Evolutionary conservation across 441 rosid genomes (phyloP), one percentile per base, ranked within the genome.

Genomic region (Geranium incanum): DNA sequence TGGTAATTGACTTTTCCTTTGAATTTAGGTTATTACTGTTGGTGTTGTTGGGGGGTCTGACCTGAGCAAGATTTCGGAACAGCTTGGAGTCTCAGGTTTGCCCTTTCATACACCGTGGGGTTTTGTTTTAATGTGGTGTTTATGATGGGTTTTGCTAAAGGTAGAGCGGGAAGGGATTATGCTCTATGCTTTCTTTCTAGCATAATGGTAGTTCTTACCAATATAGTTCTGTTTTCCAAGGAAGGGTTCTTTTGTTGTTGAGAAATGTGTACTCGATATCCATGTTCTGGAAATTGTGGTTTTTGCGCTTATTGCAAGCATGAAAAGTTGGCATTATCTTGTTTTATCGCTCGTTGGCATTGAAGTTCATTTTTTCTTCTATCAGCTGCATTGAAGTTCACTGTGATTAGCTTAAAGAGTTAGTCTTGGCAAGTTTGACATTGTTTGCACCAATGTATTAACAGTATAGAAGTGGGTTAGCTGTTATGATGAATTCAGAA

Each of bases 41-140:
- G 99, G 97, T 21, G 93, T 95, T 43, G 98, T 92, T 11, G 99
- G 99, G 78, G 99, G 99, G 83, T 95, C 99, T 52, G 97, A 95
- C 72, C 87, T 95, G 59, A 73, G 69, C 70, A 95, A 95, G 87
- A 92, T 95, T 72, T 84, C 97, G 18, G 97, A 95, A 82, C 99
- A 95, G 82, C 97, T 95, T 74, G 98, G 99, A 19, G 77, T 75
- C 70, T 74, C 93, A 81, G 98, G 99, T 95, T 81, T 70, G 75
- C 18, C 64, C 7, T 50, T 12, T 70, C n/a, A 45, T 45, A n/a
- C n/a, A 3, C 11, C 0, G 2, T 52, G 60, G 19, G 19, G 18
- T 16, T 55, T 55, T 55, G 21, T n/a, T 55, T 55, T 55, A 12
- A 16, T 52, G 18, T 52, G 16, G 5, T 52, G 48, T 41, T 41